Base-by-base conservation (phyloP, 2,329 filamentous ascomycete genomes). In the Phyllosticta citribraziliensis region DNA sequence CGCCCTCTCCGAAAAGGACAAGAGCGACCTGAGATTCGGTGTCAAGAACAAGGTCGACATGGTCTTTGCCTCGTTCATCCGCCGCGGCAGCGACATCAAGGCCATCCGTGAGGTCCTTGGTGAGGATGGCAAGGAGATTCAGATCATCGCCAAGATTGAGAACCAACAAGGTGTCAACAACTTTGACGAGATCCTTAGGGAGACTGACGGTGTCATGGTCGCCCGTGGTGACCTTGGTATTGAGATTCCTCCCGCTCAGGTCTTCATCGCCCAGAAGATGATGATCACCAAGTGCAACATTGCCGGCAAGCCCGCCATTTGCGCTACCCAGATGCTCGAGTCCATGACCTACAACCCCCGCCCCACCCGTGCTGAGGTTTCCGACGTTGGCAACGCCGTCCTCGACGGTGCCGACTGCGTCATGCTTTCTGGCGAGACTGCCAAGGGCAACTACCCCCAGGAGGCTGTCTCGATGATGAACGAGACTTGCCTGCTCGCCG, bases 231-330 rank as follows among this genome's bases (percentile, higher is more conserved):
- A 97, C 74, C 81, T 96, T 66, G 94, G 94, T 82, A 99, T 99
- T 70, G 94, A 99, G 81, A 99, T 99, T 70, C 93, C 94, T 56
- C 93, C 94, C 64, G 91, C 93, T 66, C 94, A 99, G 83, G 94
- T 99, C 67, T 99, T 99, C 79, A 91, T 96, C 69, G 94, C 94
- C 62, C 94, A 99, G 84, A 99, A 99, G 88, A 99, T 99, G 90
- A 92, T 99, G 85, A 99, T 99, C 78, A 92, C 94, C 79, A 97
- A 97, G 87, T 99, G 94, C 86, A 99, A 99, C 83, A 87, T 97
- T 74, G 92, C 91, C 69, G 94, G 94, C 78, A 99, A 99, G 85
- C 94, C 94, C 68, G 92, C 93, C 76, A 97, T 99, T 76, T 97
- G 93, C 79, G 94, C 94, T 63, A 99, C 94, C 51, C 94, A 99